Percentiles rank a stretch among this genome's conserved stretches.
phyloP scores from a whole-genome alignment of 768 basidiomycete genomes.

The Aureoboletus auriporus region DNA sequence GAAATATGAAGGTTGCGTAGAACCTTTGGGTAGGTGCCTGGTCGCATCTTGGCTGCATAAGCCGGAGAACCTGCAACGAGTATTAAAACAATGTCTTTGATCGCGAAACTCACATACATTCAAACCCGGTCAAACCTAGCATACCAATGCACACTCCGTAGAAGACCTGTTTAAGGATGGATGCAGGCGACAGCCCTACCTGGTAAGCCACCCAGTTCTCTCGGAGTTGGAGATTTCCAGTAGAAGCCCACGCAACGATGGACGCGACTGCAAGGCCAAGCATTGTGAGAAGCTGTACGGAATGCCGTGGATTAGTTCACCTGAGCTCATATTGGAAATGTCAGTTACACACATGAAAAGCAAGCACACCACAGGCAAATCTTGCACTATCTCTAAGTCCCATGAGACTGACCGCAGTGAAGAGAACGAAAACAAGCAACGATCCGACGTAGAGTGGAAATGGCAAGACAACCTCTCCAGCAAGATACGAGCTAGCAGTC shows the following conservation, averaged over 20 bases:
- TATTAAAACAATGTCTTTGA: not conserved
- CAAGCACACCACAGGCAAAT: slow-evolving; percentile 53
- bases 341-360: slow-evolving; percentile 48
- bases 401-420: slow-evolving; percentile 51
- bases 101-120: slow-evolving; percentile 38
- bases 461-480: slow-evolving; percentile 56
- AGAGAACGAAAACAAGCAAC: slow-evolving; percentile 49
- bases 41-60: slow-evolving; percentile 59
- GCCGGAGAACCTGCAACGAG: slow-evolving; percentile 49
- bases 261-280: slow-evolving; percentile 47
- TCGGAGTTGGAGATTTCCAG: slow-evolving; percentile 44
- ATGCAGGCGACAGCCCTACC: slow-evolving; percentile 22
- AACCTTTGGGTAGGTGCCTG: slow-evolving; percentile 52
- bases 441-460: slow-evolving; percentile 53
- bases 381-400: slow-evolving; percentile 62
- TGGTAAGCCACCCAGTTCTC: slow-evolving; percentile 51
- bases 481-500: slow-evolving; percentile 64
- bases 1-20: slow-evolving; percentile 63
- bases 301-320: not conserved
- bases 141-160: slow-evolving; percentile 68
- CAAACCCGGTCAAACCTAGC: slow-evolving; percentile 69
- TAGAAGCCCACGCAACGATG: slow-evolving; percentile 46
- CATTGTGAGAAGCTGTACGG: slow-evolving; percentile 52
- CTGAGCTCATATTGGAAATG: not conserved
- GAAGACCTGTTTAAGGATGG: slow-evolving; percentile 47